Conservation (phyloP, 2,329 filamentous ascomycete species). For the Colletotrichum coccodes region DNA sequence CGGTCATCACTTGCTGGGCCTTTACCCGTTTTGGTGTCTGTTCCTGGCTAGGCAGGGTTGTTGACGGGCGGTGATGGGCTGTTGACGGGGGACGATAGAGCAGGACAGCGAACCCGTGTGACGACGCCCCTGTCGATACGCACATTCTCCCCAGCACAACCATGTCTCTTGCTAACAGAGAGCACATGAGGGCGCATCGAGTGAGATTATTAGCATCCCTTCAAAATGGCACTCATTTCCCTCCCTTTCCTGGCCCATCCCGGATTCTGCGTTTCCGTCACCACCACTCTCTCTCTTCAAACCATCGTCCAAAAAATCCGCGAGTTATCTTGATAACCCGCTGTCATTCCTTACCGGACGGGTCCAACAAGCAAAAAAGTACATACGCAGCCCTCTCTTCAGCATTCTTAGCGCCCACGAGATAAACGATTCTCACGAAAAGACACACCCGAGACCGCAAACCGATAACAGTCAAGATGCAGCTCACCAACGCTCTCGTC, state of each 20-base stretch:
- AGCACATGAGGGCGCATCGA: slow-evolving; percentile 4
- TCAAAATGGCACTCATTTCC: slow-evolving; percentile 31
- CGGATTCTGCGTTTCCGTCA: neutral
- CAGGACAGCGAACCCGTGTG: neutral
- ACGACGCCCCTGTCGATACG: slow-evolving; percentile 16
- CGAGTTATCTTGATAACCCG: slow-evolving; percentile 28
- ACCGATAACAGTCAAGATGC: slow-evolving; percentile 45
- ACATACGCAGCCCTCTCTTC: no score
- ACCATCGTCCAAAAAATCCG: slow-evolving; percentile 31
- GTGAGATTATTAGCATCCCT: slow-evolving; percentile 26
- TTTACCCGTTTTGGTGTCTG: slow-evolving; percentile 23
- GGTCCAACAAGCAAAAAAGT: slow-evolving; percentile 14
- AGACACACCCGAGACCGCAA: neutral
- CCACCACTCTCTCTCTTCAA: slow-evolving; percentile 20
- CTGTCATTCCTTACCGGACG: slow-evolving; percentile 35
- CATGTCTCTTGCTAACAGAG: slow-evolving; percentile 25
- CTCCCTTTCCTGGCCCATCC: slow-evolving; percentile 12
- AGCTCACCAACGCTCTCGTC: slow-evolving; percentile 50
- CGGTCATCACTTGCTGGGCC: slow-evolving; percentile 24
- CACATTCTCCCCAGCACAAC: neutral
- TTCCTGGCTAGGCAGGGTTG: slow-evolving; percentile 30
- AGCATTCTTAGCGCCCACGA: slow-evolving; percentile 19
- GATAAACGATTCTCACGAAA: slow-evolving; percentile 10
- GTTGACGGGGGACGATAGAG: slow-evolving; percentile 15
- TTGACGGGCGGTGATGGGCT: slow-evolving; percentile 2